Evolutionary conservation across 78 protist species (phyloP), one percentile per base, ranked within the genome.

Genomic region (Dictyostelium firmibasis): DNA sequence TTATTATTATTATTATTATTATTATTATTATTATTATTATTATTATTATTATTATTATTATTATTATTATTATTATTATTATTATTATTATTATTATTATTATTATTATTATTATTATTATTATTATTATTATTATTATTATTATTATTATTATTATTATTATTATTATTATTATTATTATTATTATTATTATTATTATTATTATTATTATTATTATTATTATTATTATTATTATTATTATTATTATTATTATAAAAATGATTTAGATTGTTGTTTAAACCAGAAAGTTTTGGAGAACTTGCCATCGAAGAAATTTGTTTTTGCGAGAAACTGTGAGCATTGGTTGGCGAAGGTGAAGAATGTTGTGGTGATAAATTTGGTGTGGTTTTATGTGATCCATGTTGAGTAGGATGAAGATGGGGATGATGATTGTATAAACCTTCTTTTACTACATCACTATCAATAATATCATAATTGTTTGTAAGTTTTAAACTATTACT

Each of bases 391-490:
- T 33, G 36, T 35, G 33, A 47, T 6, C 36, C 47, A 35, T 25
- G n/a, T 50, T 50, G 62, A 50, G 62, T 16, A 50, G 62, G 62
- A 25, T 50, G 85, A 53, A 27, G 70, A 53, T 81, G 85, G 3
- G 1, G 81, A 25, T 25, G 35, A 62, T 50, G 50, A 79, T 76
- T 75, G 41, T 53, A 29, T 10, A 78, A 31, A 36, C 77, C 67
- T 27, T 78, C 84, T 11, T 76, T 76, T 16, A 87, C 25, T 0
- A 76, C 36, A 57, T 87, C 93, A 77, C 41, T 87, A 60, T 87
- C 78, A 78, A 87, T 87, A 50, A 87, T 87, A 78, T 87, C 93
- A 38, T 87, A 87, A 43, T 53, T 62, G 16, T 87, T 87, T n/a
- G 93, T 87, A 16, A 87, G 85, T 27, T 75, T 75, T n/a, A 57